Conservation (phyloP, 2,329 filamentous ascomycete species). For the Fusarium sp. region DNA sequence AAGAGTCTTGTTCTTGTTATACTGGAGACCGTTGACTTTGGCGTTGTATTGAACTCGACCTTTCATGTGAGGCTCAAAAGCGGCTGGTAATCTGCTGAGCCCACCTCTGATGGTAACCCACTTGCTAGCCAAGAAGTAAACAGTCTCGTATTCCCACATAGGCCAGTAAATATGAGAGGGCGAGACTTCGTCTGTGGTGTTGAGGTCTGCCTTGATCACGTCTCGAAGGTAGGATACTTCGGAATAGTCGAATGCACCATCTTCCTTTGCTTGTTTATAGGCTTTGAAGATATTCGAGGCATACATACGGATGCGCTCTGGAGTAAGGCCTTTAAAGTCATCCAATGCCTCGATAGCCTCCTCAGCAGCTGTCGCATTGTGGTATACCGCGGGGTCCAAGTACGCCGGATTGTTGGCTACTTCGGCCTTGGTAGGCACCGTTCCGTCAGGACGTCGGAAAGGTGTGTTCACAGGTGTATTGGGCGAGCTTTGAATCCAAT, state of each 20-base stretch:
- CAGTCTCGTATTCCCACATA: slow-evolving; percentile 45
- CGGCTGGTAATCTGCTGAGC: background rate
- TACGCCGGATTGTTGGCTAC: slow-evolving; percentile 40
- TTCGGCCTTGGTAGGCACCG: slow-evolving; percentile 43
- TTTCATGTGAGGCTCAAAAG: background rate
- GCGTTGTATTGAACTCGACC: slow-evolving; percentile 1
- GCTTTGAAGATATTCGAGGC: slow-evolving; percentile 49
- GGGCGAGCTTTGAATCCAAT: slow-evolving; percentile 64
- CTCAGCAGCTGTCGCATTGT: slow-evolving; percentile 42
- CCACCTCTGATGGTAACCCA: slow-evolving; percentile 29
- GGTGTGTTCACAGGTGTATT: slow-evolving; percentile 8
- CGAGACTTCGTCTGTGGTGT: slow-evolving; percentile 47
- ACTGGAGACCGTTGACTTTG: slow-evolving; percentile 6
- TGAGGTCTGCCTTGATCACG: slow-evolving; percentile 51
- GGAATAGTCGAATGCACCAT: slow-evolving; percentile 48
- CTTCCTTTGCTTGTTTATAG: slow-evolving; percentile 48
- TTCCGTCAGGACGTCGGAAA: slow-evolving; percentile 47
- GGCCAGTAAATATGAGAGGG: slow-evolving; percentile 34
- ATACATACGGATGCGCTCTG: slow-evolving; percentile 41
- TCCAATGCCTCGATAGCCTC: slow-evolving; percentile 44
- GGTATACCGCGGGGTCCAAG: slow-evolving; percentile 34
- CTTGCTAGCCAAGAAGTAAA: slow-evolving; percentile 31
- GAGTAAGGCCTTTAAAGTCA: slow-evolving; percentile 43
- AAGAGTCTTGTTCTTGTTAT: slow-evolving; percentile 5
- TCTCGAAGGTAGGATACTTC: slow-evolving; percentile 51